Conservation (phyloP, 129 eudicot genomes). For the Chrysanthemum lavandulifolium region DNA sequence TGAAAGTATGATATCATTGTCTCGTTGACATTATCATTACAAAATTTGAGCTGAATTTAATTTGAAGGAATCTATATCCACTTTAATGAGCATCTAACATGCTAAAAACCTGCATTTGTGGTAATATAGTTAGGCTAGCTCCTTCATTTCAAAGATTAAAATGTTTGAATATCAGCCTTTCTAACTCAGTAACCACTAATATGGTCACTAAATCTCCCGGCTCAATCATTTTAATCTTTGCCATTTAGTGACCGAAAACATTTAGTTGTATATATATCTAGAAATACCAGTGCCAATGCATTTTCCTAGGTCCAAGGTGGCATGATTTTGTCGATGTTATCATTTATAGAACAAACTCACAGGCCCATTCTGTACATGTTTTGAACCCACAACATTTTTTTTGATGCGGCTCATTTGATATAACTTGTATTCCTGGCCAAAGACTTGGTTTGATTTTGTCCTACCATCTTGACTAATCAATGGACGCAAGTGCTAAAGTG, state of each 20-base stretch:
- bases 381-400: no score
- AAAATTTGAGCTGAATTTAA: constrained; percentile 8
- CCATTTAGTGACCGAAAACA: no score
- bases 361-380: no score
- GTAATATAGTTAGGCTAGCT: not conserved
- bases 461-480: not conserved
- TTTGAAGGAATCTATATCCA: constrained; percentile 2
- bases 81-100: not conserved
- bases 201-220: no score
- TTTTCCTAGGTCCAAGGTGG: not conserved
- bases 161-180: not conserved
- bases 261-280: not conserved
- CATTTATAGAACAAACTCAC: no score
- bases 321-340: constrained; percentile 10
- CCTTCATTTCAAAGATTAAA: no score
- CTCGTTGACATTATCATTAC: not conserved
- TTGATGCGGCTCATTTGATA: no score
- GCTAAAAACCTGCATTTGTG: not conserved
- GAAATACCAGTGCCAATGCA: not conserved
- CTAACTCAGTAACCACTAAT: no score
- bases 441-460: no score
- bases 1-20: not conserved
- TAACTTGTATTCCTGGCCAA: no score
- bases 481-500: not conserved
- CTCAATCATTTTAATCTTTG: no score